phyloP scores from a whole-genome alignment of 2,329 filamentous ascomycete species.

The Xylariaceae sp. region DNA sequence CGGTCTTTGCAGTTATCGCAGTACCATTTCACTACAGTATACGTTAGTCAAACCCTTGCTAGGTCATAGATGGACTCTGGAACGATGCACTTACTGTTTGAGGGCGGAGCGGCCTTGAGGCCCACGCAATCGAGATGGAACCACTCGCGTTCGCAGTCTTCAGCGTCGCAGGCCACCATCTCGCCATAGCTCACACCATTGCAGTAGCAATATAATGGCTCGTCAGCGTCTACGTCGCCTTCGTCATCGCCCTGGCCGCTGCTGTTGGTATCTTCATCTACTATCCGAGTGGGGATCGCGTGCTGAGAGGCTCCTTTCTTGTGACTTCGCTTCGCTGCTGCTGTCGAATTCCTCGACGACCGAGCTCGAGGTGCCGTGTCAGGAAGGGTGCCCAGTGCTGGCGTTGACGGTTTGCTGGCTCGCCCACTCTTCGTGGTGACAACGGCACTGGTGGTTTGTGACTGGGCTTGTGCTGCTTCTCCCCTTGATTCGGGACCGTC shows the following conservation, averaged over 20 bases:
- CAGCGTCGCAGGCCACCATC: constrained; percentile 77
- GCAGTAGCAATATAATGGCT: constrained; percentile 74
- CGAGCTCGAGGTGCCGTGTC: constrained; percentile 49
- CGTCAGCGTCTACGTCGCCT: constrained; percentile 61
- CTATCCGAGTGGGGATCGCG: constrained; percentile 31
- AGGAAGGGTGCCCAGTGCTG: constrained; percentile 54
- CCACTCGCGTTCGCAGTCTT: constrained; percentile 71
- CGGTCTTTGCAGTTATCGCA: constrained; percentile 72
- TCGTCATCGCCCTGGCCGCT: constrained; percentile 46
- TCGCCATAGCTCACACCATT: constrained; percentile 76
- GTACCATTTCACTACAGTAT: constrained; percentile 67
- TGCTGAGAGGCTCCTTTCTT: constrained; percentile 50
- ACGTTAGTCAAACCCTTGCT: constrained; percentile 29
- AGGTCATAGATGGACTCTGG: not conserved
- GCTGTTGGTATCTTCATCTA: constrained; percentile 41
- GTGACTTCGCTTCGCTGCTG: constrained; percentile 48
- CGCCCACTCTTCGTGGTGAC: constrained; percentile 59
- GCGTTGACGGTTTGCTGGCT: constrained; percentile 62
- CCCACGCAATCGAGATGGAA: constrained; percentile 81
- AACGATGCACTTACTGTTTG: constrained; percentile 56
- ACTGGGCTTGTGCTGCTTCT: constrained; percentile 36
- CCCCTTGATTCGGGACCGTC: constrained; percentile 46
- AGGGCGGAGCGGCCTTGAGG: constrained; percentile 69
- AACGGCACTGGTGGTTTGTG: constrained; percentile 35
- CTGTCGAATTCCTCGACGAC: constrained; percentile 43